Base-by-base conservation (phyloP, 2,329 filamentous ascomycete genomes). In the Tolypocladium inflatum region DNA sequence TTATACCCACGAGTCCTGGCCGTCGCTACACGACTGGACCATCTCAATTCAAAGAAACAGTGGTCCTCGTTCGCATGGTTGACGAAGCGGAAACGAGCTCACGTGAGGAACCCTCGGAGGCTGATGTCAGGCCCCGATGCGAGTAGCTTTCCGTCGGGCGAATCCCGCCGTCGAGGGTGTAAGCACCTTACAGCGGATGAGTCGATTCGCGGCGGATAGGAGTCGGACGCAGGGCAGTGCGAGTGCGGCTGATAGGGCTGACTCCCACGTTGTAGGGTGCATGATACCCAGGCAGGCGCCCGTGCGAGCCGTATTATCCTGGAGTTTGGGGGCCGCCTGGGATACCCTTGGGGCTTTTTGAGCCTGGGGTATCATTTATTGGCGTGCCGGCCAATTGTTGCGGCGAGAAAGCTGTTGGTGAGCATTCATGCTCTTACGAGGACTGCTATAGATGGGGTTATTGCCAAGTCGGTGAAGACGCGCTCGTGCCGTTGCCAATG, bases 1-100 rank as follows among this genome's bases (percentile, higher is more conserved):
- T 76, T 7, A 55, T 77, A 74, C 45, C 61, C 19, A 10, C 19
- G 30, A 21, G 19, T 17, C 19, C 10, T n/a, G 13, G 13, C 17
- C n/a, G 15, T 26, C 19, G 17, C 2, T 8, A 7, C 17, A n/a
- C 17, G 26, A 10, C 26, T n/a, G 26, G 23, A 4, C 35, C 17
- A 4, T n/a, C 48, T n/a, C n/a, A n/a, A n/a, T 37, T 13, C 11
- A 15, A 37, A 2, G 15, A 21, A 48, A 15, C 26, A 10, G 6
- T 23, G 9, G 43, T n/a, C 11, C 26, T 11, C 11, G 45, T 35
- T 45, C 43, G 43, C 5, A 17, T 23, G 21, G 21, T n/a, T 5
- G 9, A 10, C 9, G 8, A 8, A n/a, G 19, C 26, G 9, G 48
- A 51, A 10, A 35, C 2, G 30, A 19, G 48, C 17, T 17, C 48